Evolutionary conservation across 2,329 filamentous ascomycete genomes (phyloP).

Genomic region (Exophiala viscosa): DNA sequence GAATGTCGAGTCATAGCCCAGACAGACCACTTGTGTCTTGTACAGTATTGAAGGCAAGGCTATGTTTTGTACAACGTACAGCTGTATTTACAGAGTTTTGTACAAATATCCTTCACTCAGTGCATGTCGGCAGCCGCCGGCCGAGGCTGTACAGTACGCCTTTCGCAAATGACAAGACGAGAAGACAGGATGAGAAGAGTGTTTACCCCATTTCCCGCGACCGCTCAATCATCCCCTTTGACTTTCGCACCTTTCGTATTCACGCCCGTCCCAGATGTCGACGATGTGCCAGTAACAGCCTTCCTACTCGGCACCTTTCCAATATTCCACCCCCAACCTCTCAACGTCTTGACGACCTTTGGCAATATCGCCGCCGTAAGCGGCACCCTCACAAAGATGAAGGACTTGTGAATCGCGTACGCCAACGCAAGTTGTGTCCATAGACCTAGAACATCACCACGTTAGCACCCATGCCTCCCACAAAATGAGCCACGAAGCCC

Average conservation of each 20-base stretch:
- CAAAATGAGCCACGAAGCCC: neutral
- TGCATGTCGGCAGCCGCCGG: too few species aligned
- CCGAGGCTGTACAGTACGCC: neutral
- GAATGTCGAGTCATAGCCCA: slow-evolving; percentile 1
- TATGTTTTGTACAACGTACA: neutral
- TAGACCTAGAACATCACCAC: slow-evolving; percentile 46
- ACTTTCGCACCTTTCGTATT: slow-evolving; percentile 27
- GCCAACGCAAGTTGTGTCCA: slow-evolving; percentile 88
- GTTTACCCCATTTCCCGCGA: neutral
- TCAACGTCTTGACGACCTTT: slow-evolving; percentile 84
- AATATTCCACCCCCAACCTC: slow-evolving; percentile 92
- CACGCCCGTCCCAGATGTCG: slow-evolving; percentile 29
- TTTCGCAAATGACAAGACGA: neutral
- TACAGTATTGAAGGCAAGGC: slow-evolving; percentile 7
- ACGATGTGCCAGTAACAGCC: slow-evolving; percentile 32
- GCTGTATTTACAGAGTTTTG: neutral
- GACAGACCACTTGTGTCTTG: neutral
- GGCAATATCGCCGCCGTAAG: slow-evolving; percentile 85
- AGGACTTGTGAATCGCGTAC: slow-evolving; percentile 96
- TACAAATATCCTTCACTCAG: too few species aligned
- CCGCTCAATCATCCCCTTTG: slow-evolving; percentile 27
- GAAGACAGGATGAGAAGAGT: slow-evolving; percentile 3
- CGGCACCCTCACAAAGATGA: slow-evolving; percentile 94
- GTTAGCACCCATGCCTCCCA: slow-evolving; percentile 15
- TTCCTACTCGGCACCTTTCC: slow-evolving; percentile 58